Conservation (phyloP, 2,329 filamentous ascomycete species). For the Arthrinium puccinioides region DNA sequence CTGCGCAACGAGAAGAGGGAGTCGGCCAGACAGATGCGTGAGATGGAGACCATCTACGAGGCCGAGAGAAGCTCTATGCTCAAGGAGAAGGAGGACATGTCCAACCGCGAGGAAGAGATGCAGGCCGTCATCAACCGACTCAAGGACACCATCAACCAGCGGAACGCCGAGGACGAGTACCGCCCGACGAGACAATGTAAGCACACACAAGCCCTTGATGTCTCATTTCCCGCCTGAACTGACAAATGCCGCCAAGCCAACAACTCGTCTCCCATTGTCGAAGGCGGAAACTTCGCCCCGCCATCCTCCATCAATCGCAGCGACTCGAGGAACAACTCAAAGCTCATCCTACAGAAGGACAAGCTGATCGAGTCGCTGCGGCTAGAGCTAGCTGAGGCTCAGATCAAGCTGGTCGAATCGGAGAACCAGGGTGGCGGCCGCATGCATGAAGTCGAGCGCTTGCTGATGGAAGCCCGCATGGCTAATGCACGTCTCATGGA, state of each 20-base stretch:
- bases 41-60: slow-evolving; percentile 90
- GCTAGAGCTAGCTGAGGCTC: slow-evolving; percentile 86
- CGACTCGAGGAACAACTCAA: slow-evolving; percentile 84
- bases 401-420: slow-evolving; percentile 90
- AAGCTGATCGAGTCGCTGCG: slow-evolving; percentile 89
- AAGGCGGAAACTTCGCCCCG: slow-evolving; percentile 76
- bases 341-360: slow-evolving; percentile 89
- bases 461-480: slow-evolving; percentile 87
- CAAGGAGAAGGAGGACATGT: slow-evolving; percentile 87
- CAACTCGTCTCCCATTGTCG: slow-evolving; percentile 60
- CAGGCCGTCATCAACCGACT: slow-evolving; percentile 83
- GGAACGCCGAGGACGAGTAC: slow-evolving; percentile 49
- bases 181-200: slow-evolving; percentile 52
- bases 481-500: slow-evolving; percentile 94
- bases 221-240: too few species aligned
- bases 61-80: slow-evolving; percentile 79
- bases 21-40: slow-evolving; percentile 71
- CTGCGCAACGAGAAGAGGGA: slow-evolving; percentile 83
- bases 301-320: slow-evolving; percentile 78
- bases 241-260: slow-evolving; percentile 28
- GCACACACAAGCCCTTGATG: slow-evolving; percentile 14
- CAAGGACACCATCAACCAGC: slow-evolving; percentile 80
- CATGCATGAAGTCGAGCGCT: slow-evolving; percentile 82
- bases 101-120: slow-evolving; percentile 81
- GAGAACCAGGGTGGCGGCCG: slow-evolving; percentile 88